Evolutionary conservation across 2,329 filamentous ascomycete species (phyloP).

Genomic region (Cordyceps cateniannulata): DNA sequence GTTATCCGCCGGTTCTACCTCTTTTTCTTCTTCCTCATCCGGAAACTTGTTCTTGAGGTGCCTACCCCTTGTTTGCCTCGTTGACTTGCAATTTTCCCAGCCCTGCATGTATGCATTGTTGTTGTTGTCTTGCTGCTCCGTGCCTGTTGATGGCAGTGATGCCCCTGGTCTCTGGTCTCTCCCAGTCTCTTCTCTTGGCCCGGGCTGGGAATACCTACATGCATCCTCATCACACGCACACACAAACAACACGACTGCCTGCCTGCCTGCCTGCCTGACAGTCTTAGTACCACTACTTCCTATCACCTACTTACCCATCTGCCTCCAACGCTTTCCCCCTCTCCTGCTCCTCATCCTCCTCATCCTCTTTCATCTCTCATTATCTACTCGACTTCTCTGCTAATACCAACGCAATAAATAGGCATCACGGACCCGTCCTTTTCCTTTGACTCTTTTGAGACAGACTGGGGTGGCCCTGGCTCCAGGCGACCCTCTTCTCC

Average conservation of each 20-base stretch:
- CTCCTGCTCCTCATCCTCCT: too few species aligned
- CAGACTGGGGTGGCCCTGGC: constrained; percentile 8
- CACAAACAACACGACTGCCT: neutral
- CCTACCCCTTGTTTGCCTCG: constrained; percentile 1
- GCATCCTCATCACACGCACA: neutral
- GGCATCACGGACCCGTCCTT: neutral
- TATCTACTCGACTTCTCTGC: too few species aligned
- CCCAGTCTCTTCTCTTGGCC: neutral
- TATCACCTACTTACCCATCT: too few species aligned
- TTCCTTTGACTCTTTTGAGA: neutral
- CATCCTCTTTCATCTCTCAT: too few species aligned
- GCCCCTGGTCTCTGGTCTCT: neutral
- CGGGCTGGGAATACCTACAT: neutral
- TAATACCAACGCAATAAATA: too few species aligned
- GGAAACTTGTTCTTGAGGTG: neutral
- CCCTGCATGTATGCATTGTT: neutral
- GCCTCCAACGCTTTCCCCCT: too few species aligned
- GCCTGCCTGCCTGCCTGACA: too few species aligned
- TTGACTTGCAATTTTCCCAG: constrained; percentile 8
- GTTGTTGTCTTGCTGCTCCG: neutral
- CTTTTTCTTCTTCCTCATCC: neutral
- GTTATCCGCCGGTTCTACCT: neutral
- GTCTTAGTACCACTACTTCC: too few species aligned
- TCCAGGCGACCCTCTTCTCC: constrained; percentile 2
- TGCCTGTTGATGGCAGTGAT: neutral